phyloP scores from a whole-genome alignment of 352 stramenopile species.

The Saprolegnia parasitica region DNA sequence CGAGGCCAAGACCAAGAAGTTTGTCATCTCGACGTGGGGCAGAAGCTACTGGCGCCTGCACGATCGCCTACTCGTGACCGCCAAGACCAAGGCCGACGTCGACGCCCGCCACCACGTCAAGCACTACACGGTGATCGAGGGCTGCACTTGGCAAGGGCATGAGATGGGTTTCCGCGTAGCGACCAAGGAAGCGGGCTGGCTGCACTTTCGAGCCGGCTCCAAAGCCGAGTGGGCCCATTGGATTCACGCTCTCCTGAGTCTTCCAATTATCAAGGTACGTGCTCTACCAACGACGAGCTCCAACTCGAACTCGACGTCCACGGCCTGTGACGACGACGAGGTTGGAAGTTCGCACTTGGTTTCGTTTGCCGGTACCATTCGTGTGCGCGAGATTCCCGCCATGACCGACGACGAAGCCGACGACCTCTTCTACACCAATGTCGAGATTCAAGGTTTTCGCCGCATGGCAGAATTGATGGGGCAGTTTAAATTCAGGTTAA shows the following conservation, averaged over 20 bases:
- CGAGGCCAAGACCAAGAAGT: neutral
- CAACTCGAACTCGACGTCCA: neutral
- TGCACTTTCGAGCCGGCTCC: neutral
- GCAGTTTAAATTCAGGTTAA: conserved; percentile 5
- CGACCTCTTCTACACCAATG: neutral
- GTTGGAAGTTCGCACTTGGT: neutral
- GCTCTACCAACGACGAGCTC: neutral
- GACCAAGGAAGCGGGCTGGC: conserved; percentile 24
- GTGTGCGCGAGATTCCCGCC: neutral
- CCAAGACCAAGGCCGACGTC: neutral
- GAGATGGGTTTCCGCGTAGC: conserved; percentile 7
- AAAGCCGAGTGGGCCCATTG: conserved; percentile 26
- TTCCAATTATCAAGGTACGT: neutral
- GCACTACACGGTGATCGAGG: conserved; percentile 21
- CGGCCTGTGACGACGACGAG: neutral
- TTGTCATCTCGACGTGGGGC: neutral
- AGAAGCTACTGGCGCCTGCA: neutral
- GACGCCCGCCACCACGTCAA: neutral
- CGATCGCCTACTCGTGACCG: neutral
- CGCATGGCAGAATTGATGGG: neutral
- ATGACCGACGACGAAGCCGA: neutral
- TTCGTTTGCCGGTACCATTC: neutral
- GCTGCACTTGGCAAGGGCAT: conserved; percentile 13
- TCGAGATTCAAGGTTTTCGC: neutral
- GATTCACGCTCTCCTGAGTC: conserved; percentile 12